Base-by-base conservation (phyloP, 352 stramenopile genomes). In the Pythium aphanidermatum region DNA sequence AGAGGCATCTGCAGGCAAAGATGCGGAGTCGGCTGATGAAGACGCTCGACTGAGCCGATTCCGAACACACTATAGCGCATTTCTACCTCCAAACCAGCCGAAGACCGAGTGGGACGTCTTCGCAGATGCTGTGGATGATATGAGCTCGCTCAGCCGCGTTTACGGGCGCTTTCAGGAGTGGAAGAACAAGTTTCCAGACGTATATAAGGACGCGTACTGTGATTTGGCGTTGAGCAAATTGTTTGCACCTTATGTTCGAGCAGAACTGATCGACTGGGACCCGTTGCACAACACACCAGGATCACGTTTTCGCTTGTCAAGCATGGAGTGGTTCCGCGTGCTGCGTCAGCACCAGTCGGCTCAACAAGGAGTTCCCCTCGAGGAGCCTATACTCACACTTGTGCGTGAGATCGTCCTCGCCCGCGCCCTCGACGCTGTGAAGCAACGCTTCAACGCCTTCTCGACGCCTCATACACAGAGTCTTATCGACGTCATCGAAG, bases 111-210 rank as follows among this genome's bases (percentile, higher is more conserved):
- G 25, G 41, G 34, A 67, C 16, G 21, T 81, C 4, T 91, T 88
- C 46, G 69, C 55, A 9, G 75, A 90, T 52, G 67, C 65, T 5
- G 67, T 90, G 24, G 74, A 86, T 46, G 78, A 86, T 11, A 70
- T 87, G 30, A 86, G 63, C 44, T 82, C 74, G 27, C 44, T 91
- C 19, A 51, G 68, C 7, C 57, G 53, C n/a, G 78, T 88, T 2
- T 78, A 76, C 16, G 59, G 55, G 4, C 67, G 65, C 31, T 91
- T 91, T 19, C 67, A 83, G 20, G 71, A 85, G 36, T 91, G 78
- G 78, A 76, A 82, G 40, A 36, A 41, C 6, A 84, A 79, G 42
- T 91, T 87, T 25, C 74, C 78, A 0, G 44, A 74, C n/a, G 59
- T 86, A 0, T 88, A 91, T 54, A 70, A 82, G 40, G 69, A 65